Percentiles rank a stretch among this genome's conserved stretches.
phyloP scores from a whole-genome alignment of 495 filamentous ascomycete species.

The Daldinia caldariorum region DNA sequence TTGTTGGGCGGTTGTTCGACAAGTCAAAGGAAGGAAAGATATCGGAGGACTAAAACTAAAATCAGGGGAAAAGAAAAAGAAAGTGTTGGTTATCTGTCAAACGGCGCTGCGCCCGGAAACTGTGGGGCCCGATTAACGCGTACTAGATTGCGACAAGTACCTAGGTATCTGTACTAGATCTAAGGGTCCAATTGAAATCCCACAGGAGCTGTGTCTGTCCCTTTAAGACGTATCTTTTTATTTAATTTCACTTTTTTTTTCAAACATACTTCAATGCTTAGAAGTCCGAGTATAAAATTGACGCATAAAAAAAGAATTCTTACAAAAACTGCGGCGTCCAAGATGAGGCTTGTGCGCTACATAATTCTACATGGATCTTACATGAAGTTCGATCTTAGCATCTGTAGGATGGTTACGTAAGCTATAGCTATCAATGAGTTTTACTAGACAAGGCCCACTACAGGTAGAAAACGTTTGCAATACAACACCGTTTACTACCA shows the following conservation, averaged over 20 bases:
- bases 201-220: background rate
- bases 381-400: constrained; percentile 35
- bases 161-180: background rate
- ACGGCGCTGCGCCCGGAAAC: constrained; percentile 35
- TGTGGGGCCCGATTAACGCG: constrained; percentile 39
- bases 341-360: constrained; percentile 30
- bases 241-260: background rate
- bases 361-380: too few species aligned
- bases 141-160: constrained; percentile 31
- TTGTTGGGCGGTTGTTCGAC: constrained; percentile 22
- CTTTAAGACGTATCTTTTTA: too few species aligned
- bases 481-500: too few species aligned
- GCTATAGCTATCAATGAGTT: too few species aligned
- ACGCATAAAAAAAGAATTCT: background rate
- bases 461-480: too few species aligned
- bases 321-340: constrained; percentile 23
- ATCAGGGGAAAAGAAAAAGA: constrained; percentile 41
- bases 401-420: too few species aligned
- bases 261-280: background rate
- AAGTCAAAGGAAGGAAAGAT: constrained; percentile 40
- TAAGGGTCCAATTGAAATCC: constrained; percentile 1
- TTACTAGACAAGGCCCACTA: too few species aligned
- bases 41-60: constrained; percentile 28
- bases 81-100: constrained; percentile 40
- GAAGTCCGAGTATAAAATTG: background rate